A percentile compares a stretch with the other conserved stretches of the same genome.
Evolutionary conservation across 768 basidiomycete genomes (phyloP).

Genomic region (Termitomyces sp.): DNA sequence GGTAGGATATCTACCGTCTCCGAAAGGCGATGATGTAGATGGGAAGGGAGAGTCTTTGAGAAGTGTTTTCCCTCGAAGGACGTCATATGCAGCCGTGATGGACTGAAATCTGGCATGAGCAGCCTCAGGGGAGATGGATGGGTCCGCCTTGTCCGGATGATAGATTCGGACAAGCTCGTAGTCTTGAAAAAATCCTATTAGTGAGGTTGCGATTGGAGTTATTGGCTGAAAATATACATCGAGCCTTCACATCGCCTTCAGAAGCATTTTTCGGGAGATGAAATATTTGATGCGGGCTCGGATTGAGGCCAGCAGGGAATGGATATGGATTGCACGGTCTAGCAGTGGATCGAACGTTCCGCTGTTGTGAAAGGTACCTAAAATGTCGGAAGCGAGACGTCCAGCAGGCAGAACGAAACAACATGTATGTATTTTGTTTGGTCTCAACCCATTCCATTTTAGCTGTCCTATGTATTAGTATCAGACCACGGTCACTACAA

Average conservation of each 20-base stretch:
- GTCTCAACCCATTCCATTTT: background rate
- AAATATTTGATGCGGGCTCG: constrained; percentile 60
- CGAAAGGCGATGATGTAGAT: constrained; percentile 6
- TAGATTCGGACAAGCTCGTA: constrained; percentile 77
- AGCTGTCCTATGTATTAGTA: background rate
- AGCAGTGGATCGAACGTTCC: background rate
- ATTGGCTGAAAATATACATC: constrained; percentile 36
- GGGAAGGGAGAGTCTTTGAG: constrained; percentile 9
- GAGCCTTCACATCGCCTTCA: constrained; percentile 47
- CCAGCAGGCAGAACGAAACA: constrained; percentile 1
- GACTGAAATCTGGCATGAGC: constrained; percentile 65
- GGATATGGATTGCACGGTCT: constrained; percentile 31
- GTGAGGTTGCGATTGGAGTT: background rate
- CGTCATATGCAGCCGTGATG: constrained; percentile 64
- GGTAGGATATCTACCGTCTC: constrained; percentile 22
- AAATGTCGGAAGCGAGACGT: background rate
- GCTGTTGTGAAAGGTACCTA: background rate
- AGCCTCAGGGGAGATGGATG: constrained; percentile 34
- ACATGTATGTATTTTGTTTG: constrained; percentile 7
- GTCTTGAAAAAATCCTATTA: constrained; percentile 35
- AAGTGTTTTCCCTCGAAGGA: constrained; percentile 43
- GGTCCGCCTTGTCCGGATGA: constrained; percentile 62
- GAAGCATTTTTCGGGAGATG: constrained; percentile 50
- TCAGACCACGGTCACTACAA: background rate
- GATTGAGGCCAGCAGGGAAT: constrained; percentile 43